Evolutionary conservation across 2,329 filamentous ascomycete genomes (phyloP), one percentile per base, ranked within the genome.

Genomic region (Karstenula rhodostoma): DNA sequence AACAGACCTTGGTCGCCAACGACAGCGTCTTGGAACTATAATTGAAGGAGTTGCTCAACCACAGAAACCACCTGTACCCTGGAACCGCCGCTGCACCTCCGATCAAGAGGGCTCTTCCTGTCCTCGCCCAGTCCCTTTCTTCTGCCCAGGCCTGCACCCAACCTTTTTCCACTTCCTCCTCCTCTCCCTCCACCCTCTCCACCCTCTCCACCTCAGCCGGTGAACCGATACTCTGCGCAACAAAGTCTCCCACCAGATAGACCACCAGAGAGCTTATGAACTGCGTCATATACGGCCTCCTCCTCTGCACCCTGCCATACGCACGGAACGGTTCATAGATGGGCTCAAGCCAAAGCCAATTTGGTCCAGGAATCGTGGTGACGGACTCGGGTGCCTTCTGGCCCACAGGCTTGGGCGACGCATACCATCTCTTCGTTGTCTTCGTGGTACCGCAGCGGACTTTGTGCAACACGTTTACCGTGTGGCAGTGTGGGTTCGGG

Each of bases 21-120:
- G 90, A 93, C 51, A 92, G 78, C 40, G 86, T 69, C 67, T 89
- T 89, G 32, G 91, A 94, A 8, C 87, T 68, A 78, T 92, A 96
- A 80, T 97, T 97, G 85, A 97, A 97, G 78, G 89, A 85, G 60
- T 87, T 84, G 44, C 90, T 89, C 15, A 97, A 85, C 79, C 90
- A 96, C 67, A 94, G 83, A 79, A 83, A 96, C 93, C 93, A 97
- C 69, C 87, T 87, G 75, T 94, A 97, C 48, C 86, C 86, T 0
- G 94, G 94, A 60, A 97, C 91, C 19, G 90, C 88, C 12, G 86
- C 86, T 50, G 90, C 80, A 1, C 86, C 87, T 3, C 93, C 93
- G 58, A 97, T 94, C 3, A 88, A 74, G 70, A 97, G 78, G 59
- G 92, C 89, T 55, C 93, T 84, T 57, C 86, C 74, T 0, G 92